Evolutionary conservation across 2,329 filamentous ascomycete species (phyloP).

Genomic region (Aulographum hederae): DNA sequence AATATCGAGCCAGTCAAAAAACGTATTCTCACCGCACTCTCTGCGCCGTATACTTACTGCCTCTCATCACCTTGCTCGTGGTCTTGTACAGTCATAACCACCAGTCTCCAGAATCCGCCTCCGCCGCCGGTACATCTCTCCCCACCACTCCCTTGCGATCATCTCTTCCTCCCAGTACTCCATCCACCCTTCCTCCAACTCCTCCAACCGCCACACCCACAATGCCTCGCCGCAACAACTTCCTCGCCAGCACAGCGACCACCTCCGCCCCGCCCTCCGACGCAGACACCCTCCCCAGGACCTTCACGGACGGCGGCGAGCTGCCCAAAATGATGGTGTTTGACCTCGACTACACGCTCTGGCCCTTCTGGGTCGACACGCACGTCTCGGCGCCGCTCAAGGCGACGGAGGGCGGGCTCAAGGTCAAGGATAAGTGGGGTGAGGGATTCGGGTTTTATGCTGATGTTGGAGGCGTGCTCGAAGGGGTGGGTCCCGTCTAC

Average conservation of each 20-base stretch:
- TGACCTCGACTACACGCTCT: constrained; percentile 96
- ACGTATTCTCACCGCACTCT: too few species aligned
- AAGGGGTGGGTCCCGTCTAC: constrained; percentile 18
- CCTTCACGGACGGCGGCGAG: constrained; percentile 47
- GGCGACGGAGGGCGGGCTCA: constrained; percentile 20
- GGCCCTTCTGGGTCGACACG: constrained; percentile 97
- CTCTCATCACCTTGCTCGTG: too few species aligned
- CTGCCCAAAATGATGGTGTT: constrained; percentile 76
- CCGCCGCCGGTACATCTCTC: too few species aligned
- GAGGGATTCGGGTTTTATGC: constrained; percentile 28
- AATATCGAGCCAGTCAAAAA: too few species aligned
- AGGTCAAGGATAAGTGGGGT: constrained; percentile 32
- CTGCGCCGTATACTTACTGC: too few species aligned
- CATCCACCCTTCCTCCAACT: too few species aligned
- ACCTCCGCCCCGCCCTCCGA: background rate
- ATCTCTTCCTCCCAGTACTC: too few species aligned
- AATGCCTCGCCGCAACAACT: background rate
- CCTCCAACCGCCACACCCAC: background rate
- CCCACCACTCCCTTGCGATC: too few species aligned
- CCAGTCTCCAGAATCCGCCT: too few species aligned
- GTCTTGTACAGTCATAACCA: too few species aligned
- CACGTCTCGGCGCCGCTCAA: constrained; percentile 65
- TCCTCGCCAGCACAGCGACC: background rate
- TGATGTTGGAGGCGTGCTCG: constrained; percentile 23
- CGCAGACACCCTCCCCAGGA: constrained; percentile 11